Base-by-base conservation (phyloP, 352 stramenopile genomes). In the Phytophthora quininea region DNA sequence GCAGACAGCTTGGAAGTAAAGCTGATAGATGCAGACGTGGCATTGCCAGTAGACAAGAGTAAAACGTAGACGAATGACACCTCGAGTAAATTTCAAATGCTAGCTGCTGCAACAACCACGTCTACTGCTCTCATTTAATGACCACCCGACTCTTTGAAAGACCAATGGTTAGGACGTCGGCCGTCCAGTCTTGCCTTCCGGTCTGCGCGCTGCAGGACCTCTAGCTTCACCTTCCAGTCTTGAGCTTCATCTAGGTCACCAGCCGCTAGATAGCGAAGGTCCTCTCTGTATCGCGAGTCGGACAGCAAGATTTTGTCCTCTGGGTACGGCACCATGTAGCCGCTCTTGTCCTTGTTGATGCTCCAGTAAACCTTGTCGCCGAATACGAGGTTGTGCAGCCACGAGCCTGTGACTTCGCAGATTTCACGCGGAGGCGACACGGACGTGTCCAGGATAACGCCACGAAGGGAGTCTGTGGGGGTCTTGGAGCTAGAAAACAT, bases 401-500 rank as follows among this genome's bases (percentile, higher is more conserved):
- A 95, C 42, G 88, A 95, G 40, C 88, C 88, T 4, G 73, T 73
- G 5, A 92, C 79, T 19, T 93, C 82, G 33, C 83, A 91, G 4
- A 95, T 58, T 68, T 95, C 88, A 37, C 72, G 66, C 32, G 71
- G 58, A 29, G 71, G 67, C 30, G 73, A 73, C 2, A 67, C 86
- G n/a, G 71, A 75, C 10, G 82, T 90, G 71, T 92, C 86, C 32
- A 91, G 48, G 54, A 95, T 82, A 31, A 79, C 71, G 37, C 88
- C 88, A 12, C 85, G 85, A 33, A 95, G 58, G n/a, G 76, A 81
- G 54, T 95, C 88, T 3, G 85, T 87, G 3, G 88, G 85, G 2
- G 86, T 90, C 73, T 93, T 93, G 24, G 79, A 82, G 4, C 83
- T 80, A 45, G 83, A 88, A 43, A 92, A 95, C 80, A 95, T 92